These are phyloP conservation scores for Theobroma cacao DNA, from an alignment of 345 rosid species.

Conservation along the genomic window DNA sequence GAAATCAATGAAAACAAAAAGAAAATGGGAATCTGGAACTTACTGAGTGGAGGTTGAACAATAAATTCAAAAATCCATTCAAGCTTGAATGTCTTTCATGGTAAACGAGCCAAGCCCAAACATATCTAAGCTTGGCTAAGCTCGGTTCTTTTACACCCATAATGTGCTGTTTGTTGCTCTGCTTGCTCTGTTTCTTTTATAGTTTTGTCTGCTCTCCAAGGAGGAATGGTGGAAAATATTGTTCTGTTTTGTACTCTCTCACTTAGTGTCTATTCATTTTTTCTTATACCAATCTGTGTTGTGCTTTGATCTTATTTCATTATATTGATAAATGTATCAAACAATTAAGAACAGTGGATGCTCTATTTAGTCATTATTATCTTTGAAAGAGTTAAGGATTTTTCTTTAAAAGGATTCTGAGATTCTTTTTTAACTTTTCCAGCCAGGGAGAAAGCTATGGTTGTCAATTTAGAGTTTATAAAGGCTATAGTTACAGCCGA, in stretches of 20 bases:
- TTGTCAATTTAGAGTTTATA: slow-evolving; percentile 71
- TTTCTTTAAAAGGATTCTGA: not conserved
- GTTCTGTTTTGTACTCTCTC: not conserved
- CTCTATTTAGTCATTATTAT: not conserved
- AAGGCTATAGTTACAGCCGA: slow-evolving; percentile 71
- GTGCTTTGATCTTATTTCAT: not conserved
- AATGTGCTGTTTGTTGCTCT: too few species aligned
- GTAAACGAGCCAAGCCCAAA: too few species aligned
- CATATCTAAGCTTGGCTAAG: too few species aligned
- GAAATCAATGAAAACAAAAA: too few species aligned
- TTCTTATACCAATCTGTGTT: not conserved
- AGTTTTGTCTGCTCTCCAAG: not conserved
- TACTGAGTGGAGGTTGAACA: too few species aligned
- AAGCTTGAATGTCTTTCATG: too few species aligned
- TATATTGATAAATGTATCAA: not conserved
- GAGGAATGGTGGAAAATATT: not conserved
- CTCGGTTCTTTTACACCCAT: too few species aligned
- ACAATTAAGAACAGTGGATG: not conserved
- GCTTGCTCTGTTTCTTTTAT: not conserved
- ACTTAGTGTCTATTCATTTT: not conserved
- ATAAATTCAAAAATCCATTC: too few species aligned
- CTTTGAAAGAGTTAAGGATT: not conserved
- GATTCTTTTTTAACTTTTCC: slow-evolving; percentile 12
- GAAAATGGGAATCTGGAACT: too few species aligned
- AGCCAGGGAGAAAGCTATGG: slow-evolving; percentile 78